A percentile compares a stretch with the other conserved stretches of the same genome.
Evolutionary conservation across 164 flowering plant genomes (phyloP).

Genomic region (grape (Vitis vinifera)): ASM3070453v1 NC_081814.1:13181001-13181500

Average conservation of each 20-base stretch:
- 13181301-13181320: not conserved
- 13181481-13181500: too few relatives aligned
- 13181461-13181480: too few relatives aligned
- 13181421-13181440: too few relatives aligned
- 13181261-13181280: slow-evolving; percentile 62
- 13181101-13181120: not conserved
- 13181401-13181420: too few relatives aligned
- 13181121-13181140: slow-evolving; percentile 10
- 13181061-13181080: too few relatives aligned
- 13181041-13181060: not conserved
- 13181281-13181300: slow-evolving; percentile 70
- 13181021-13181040: not conserved
- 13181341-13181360: not conserved
- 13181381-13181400: too few relatives aligned
- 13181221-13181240: slow-evolving; percentile 86
- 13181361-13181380: too few relatives aligned
- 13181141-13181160: slow-evolving; percentile 72
- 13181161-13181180: slow-evolving; percentile 74
- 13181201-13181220: slow-evolving; percentile 83
- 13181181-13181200: slow-evolving; percentile 71
- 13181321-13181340: not conserved
- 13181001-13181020: too few relatives aligned
- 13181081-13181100: too few relatives aligned
- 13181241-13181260: slow-evolving; percentile 73
- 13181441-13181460: too few relatives aligned